Conservation (phyloP, 2,329 filamentous ascomycete genomes). For the Fusarium transvaalense region DNA sequence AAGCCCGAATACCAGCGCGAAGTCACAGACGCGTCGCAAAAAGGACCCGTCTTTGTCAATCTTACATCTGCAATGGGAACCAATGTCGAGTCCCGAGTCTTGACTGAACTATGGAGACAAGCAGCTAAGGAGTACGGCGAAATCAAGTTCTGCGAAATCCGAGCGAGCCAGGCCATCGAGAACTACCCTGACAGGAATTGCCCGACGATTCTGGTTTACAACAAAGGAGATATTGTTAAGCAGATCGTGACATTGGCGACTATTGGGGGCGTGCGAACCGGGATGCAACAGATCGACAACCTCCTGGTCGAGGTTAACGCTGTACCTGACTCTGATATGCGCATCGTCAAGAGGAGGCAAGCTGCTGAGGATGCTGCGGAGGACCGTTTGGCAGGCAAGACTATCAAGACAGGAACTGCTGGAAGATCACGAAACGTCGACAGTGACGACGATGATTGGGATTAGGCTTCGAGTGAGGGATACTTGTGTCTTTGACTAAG, state of each 20-base stretch:
- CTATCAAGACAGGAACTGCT: slow-evolving; percentile 65
- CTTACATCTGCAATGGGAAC: slow-evolving; percentile 81
- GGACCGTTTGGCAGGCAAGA: slow-evolving; percentile 63
- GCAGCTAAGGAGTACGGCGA: slow-evolving; percentile 89
- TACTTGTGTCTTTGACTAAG: not conserved
- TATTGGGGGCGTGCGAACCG: slow-evolving; percentile 78
- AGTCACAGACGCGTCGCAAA: slow-evolving; percentile 89
- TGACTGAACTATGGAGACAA: slow-evolving; percentile 88
- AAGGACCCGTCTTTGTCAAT: slow-evolving; percentile 79
- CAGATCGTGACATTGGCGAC: slow-evolving; percentile 92
- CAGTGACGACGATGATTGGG: slow-evolving; percentile 73
- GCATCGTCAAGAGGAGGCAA: slow-evolving; percentile 74
- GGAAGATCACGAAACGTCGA: slow-evolving; percentile 59
- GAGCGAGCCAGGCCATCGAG: slow-evolving; percentile 92
- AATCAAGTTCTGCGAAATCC: slow-evolving; percentile 97
- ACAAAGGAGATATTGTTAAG: slow-evolving; percentile 89
- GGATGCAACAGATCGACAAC: slow-evolving; percentile 81
- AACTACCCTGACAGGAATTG: slow-evolving; percentile 96
- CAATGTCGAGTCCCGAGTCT: slow-evolving; percentile 85
- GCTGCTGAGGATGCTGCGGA: slow-evolving; percentile 72
- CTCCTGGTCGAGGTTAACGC: slow-evolving; percentile 86
- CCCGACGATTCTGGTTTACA: slow-evolving; percentile 92
- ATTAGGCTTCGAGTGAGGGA: slow-evolving; percentile 57
- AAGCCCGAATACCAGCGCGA: slow-evolving; percentile 94
- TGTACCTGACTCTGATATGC: slow-evolving; percentile 80